phyloP scores from a whole-genome alignment of 148 eudicot species.

The Vaccinium macrocarpon region DNA sequence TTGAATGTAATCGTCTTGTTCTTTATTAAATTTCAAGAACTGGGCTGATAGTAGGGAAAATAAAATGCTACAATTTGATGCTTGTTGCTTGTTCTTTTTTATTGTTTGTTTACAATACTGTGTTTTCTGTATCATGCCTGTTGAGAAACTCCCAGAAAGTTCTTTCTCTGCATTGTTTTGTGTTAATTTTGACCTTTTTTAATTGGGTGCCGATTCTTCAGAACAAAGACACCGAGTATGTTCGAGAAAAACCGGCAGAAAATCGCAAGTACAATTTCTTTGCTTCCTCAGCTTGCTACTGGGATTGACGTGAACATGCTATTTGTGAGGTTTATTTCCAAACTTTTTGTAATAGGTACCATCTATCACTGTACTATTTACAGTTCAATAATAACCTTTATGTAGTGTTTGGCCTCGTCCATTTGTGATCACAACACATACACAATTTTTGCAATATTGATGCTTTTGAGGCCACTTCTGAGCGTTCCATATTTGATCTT shows the following conservation, averaged over 20 bases:
- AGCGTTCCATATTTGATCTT: slow-evolving; percentile 93
- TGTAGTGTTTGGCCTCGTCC: background rate
- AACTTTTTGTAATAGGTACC: background rate
- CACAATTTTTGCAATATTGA: slow-evolving; percentile 54
- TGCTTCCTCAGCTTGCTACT: slow-evolving; percentile 86
- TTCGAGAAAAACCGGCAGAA: slow-evolving; percentile 83
- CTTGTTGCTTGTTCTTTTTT: background rate
- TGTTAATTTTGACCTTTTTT: slow-evolving; percentile 19
- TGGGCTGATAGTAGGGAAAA: background rate
- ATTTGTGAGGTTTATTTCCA: slow-evolving; percentile 57
- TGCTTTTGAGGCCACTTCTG: slow-evolving; percentile 91
- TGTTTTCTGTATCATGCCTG: background rate
- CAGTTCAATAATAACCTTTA: background rate
- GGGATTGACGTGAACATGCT: slow-evolving; percentile 95
- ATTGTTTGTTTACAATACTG: background rate
- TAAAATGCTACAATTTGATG: background rate
- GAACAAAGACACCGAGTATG: slow-evolving; percentile 80
- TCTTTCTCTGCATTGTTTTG: background rate
- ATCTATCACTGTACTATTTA: background rate
- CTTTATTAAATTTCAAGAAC: background rate
- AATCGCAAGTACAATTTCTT: slow-evolving; percentile 83
- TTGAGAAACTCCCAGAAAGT: background rate
- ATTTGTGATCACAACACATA: background rate
- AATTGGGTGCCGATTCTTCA: slow-evolving; percentile 30
- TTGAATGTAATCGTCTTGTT: slow-evolving; percentile 44